Percentiles rank a stretch among this genome's conserved stretches.
Evolutionary conservation across 495 filamentous ascomycete genomes (phyloP).

Genomic region (Aspergillus kassunensis): DNA sequence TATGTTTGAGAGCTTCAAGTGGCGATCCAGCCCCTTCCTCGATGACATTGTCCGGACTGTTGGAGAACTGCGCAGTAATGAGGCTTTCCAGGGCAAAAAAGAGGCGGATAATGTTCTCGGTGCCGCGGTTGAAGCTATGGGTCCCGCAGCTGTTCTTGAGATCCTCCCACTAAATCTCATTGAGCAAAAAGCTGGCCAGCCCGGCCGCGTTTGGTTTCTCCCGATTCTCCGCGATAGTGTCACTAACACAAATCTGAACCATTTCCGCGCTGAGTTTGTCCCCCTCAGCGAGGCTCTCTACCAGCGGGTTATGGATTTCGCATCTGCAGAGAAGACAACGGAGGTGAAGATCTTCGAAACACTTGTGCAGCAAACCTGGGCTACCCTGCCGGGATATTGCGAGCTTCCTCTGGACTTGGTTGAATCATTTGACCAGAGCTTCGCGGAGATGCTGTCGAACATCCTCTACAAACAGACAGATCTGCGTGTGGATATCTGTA

Average conservation of each 20-base stretch:
- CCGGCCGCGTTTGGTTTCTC: conserved; percentile 90
- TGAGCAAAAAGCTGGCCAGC: conserved; percentile 67
- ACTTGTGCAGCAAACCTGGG: conserved; percentile 92
- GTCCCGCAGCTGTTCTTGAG: conserved; percentile 72
- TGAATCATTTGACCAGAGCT: conserved; percentile 76
- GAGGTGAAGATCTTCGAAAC: conserved; percentile 98
- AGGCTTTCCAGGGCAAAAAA: conserved; percentile 89
- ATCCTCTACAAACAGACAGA: conserved; percentile 90
- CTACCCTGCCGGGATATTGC: conserved; percentile 90
- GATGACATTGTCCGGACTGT: conserved; percentile 67
- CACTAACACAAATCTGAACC: conserved; percentile 74
- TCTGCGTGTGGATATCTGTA: conserved; percentile 79
- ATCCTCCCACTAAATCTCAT: conserved; percentile 82
- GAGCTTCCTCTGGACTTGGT: conserved; percentile 78
- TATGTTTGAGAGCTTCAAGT: conserved; percentile 80
- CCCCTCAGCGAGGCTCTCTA: conserved; percentile 88
- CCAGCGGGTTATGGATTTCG: conserved; percentile 78
- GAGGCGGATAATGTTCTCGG: conserved; percentile 87
- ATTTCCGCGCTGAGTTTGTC: conserved; percentile 82
- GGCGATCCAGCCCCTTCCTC: conserved; percentile 75
- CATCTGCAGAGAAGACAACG: conserved; percentile 76
- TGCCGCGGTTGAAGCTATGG: conserved; percentile 82
- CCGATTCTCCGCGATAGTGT: conserved; percentile 83
- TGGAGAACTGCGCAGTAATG: conserved; percentile 83
- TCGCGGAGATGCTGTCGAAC: conserved; percentile 87